Evolutionary conservation across 2,329 filamentous ascomycete genomes (phyloP).

Genomic region (Fusarium sp.): DNA sequence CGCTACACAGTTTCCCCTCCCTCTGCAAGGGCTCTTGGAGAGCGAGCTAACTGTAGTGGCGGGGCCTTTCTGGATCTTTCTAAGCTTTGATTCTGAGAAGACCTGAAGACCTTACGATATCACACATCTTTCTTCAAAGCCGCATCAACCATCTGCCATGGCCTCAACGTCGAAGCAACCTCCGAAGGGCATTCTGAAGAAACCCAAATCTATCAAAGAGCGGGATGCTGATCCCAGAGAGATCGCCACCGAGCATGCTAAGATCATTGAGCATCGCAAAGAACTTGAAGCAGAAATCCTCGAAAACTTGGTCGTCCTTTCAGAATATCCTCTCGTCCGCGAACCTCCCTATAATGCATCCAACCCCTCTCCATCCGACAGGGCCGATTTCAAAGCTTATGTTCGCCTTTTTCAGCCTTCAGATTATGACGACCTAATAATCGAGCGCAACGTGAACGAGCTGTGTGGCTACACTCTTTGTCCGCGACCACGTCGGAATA

Average conservation of each 20-base stretch:
- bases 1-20: background rate
- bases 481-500: slow-evolving; percentile 69
- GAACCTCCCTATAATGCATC: slow-evolving; percentile 57
- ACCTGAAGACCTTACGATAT: slow-evolving; percentile 8
- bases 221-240: slow-evolving; percentile 62
- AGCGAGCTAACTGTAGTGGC: slow-evolving; percentile 18
- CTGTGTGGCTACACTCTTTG: slow-evolving; percentile 90
- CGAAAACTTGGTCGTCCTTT: slow-evolving; percentile 77
- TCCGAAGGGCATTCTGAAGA: slow-evolving; percentile 72
- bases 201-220: slow-evolving; percentile 52
- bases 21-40: slow-evolving; percentile 24
- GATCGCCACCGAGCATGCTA: slow-evolving; percentile 85
- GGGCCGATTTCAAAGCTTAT: slow-evolving; percentile 72
- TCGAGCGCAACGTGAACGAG: slow-evolving; percentile 87
- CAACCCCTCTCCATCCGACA: slow-evolving; percentile 69
- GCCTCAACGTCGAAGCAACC: slow-evolving; percentile 53
- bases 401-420: slow-evolving; percentile 83
- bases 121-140: slow-evolving; percentile 9
- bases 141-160: slow-evolving; percentile 37
- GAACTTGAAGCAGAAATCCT: slow-evolving; percentile 81
- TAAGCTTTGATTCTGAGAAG: slow-evolving; percentile 3
- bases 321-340: slow-evolving; percentile 66
- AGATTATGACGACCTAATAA: slow-evolving; percentile 90
- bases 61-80: slow-evolving; percentile 21
- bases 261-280: slow-evolving; percentile 85